Percentiles rank a stretch among this genome's conserved stretches.
These are phyloP conservation scores for Arctostaphylos glauca DNA, from an alignment of 148 eudicot genomes.

Conservation along the genomic window DNA sequence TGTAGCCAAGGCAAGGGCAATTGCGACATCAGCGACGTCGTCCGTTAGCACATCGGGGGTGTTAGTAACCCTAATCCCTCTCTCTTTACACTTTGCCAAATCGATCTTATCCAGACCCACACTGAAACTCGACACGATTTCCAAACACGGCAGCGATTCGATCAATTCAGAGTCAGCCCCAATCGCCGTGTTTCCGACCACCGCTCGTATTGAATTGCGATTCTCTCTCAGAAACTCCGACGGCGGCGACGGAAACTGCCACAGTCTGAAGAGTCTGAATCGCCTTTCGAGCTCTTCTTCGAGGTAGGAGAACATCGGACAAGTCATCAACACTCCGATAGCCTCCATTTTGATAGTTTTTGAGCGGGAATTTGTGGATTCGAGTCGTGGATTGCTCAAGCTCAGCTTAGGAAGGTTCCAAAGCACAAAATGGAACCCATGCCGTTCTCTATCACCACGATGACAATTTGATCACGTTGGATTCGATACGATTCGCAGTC, in stretches of 20 bases:
- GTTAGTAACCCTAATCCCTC: slow-evolving; percentile 62
- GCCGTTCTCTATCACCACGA: too few relatives aligned
- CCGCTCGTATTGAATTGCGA: slow-evolving; percentile 37
- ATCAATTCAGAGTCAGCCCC: slow-evolving; percentile 56
- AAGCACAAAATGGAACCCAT: too few relatives aligned
- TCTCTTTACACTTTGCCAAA: slow-evolving; percentile 44
- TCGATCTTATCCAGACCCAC: slow-evolving; percentile 72
- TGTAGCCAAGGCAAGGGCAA: slow-evolving; percentile 45
- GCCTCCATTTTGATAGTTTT: neutral
- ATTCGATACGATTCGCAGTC: too few relatives aligned
- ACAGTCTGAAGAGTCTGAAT: slow-evolving; percentile 16
- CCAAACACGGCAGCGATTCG: slow-evolving; percentile 55
- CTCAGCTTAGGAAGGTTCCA: too few relatives aligned
- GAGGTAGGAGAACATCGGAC: neutral
- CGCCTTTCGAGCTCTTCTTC: slow-evolving; percentile 11
- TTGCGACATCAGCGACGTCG: slow-evolving; percentile 64
- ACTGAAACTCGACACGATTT: slow-evolving; percentile 60
- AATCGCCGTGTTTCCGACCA: slow-evolving; percentile 40
- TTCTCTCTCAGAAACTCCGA: slow-evolving; percentile 26
- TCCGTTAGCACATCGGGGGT: slow-evolving; percentile 64
- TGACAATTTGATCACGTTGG: too few relatives aligned
- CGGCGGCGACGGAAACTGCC: neutral
- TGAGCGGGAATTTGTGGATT: too few relatives aligned
- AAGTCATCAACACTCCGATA: neutral
- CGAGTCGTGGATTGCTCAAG: too few relatives aligned